phyloP scores from a whole-genome alignment of 208 protist species.

The Trypanosoma vivax region DNA sequence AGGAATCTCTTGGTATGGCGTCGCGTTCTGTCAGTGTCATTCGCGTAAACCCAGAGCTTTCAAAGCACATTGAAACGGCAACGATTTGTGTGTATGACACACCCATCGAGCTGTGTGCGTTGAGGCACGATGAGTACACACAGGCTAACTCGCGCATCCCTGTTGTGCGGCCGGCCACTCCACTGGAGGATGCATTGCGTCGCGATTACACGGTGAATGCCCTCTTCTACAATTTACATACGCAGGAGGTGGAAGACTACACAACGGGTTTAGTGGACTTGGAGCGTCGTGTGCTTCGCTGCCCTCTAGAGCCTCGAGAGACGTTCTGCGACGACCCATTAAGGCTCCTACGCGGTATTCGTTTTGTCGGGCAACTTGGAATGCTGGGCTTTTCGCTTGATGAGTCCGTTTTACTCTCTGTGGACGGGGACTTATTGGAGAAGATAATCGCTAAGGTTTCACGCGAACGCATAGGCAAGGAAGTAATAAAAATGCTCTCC shows the following conservation, averaged over 20 bases:
- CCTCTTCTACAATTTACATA: slow-evolving; percentile 99
- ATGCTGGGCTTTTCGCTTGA: slow-evolving; percentile 82
- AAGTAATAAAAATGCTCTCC: slow-evolving; percentile 78
- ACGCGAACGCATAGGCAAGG: slow-evolving; percentile 78
- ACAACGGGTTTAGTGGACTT: slow-evolving; percentile 91
- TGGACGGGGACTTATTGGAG: slow-evolving; percentile 44
- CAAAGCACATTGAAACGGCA: slow-evolving; percentile 98
- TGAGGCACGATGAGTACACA: slow-evolving; percentile 92
- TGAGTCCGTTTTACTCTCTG: slow-evolving; percentile 32
- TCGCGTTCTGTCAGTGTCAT: slow-evolving; percentile 90
- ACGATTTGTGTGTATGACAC: slow-evolving; percentile 86
- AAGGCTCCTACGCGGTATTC: slow-evolving; percentile 88
- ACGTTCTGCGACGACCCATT: slow-evolving; percentile 94
- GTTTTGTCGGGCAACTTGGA: slow-evolving; percentile 88
- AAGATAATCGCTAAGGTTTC: slow-evolving; percentile 75
- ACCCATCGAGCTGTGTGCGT: slow-evolving; percentile 95
- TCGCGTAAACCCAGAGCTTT: slow-evolving; percentile 93
- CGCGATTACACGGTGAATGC: slow-evolving; percentile 99
- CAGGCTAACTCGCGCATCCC: slow-evolving; percentile 88
- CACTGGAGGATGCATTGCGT: slow-evolving; percentile 92
- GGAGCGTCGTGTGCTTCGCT: slow-evolving; percentile 75
- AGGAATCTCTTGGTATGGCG: slow-evolving; percentile 31
- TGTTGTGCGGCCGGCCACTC: slow-evolving; percentile 59
- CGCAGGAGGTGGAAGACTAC: slow-evolving; percentile 91
- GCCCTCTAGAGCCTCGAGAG: slow-evolving; percentile 70